These are phyloP conservation scores for Hyphopichia homilentoma DNA, from an alignment of 805 yeast genomes.

Conservation along the genomic window DNA sequence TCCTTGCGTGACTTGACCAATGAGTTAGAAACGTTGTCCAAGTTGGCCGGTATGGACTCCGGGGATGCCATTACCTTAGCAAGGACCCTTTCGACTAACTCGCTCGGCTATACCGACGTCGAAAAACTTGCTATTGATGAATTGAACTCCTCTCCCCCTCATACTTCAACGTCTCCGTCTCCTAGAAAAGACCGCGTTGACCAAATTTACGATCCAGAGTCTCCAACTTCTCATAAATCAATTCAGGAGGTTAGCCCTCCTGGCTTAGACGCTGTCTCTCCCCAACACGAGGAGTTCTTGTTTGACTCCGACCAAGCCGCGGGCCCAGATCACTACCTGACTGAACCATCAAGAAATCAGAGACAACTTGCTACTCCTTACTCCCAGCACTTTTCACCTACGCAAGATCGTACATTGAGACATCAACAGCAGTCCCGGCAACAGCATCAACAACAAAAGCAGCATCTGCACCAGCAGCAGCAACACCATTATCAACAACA, in stretches of 20 bases:
- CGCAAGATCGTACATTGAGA: too few relatives aligned
- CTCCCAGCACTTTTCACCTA: too few relatives aligned
- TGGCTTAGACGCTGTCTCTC: not conserved
- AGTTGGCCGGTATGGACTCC: constrained; percentile 73
- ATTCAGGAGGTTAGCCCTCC: not conserved
- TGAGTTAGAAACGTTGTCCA: constrained; percentile 71
- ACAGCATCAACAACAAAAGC: not conserved
- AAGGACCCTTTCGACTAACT: constrained; percentile 68
- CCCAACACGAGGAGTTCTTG: not conserved
- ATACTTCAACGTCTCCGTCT: constrained; percentile 8
- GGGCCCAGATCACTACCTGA: not conserved
- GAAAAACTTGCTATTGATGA: constrained; percentile 43
- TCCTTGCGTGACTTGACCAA: constrained; percentile 68
- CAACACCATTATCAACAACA: constrained; percentile 2
- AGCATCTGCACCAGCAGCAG: constrained; percentile 1
- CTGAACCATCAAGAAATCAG: not conserved
- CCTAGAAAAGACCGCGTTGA: constrained; percentile 3
- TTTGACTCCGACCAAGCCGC: not conserved
- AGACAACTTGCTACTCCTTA: not conserved
- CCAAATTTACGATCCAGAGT: constrained; percentile 6
- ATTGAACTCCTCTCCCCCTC: constrained; percentile 19
- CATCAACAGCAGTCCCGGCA: not conserved
- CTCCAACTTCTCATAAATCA: constrained; percentile 7
- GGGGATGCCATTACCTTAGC: constrained; percentile 83
- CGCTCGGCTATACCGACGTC: constrained; percentile 54